phyloP scores from a whole-genome alignment of 441 rosid genomes.

The Biscutella laevigata region DNA sequence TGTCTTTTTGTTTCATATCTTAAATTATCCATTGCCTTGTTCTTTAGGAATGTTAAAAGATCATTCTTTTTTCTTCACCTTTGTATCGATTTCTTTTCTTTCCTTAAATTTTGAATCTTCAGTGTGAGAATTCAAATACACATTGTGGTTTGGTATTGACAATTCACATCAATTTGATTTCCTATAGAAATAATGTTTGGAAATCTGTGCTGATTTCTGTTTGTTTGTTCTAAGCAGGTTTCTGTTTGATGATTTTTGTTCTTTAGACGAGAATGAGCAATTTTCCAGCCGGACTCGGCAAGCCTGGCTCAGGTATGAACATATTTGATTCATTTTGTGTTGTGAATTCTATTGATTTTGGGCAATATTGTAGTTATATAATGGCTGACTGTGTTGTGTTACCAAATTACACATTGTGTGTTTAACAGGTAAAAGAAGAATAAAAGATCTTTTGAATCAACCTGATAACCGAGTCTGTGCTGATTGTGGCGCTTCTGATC shows the following conservation, averaged over 20 bases:
- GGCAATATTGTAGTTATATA: no score
- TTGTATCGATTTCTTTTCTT: background rate
- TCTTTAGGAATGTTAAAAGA: background rate
- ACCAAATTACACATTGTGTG: no score
- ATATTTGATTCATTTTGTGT: background rate
- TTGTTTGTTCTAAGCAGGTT: slow-evolving; percentile 5
- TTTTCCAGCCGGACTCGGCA: slow-evolving; percentile 27
- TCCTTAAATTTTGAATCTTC: background rate
- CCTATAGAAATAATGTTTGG: background rate
- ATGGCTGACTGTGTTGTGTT: no score
- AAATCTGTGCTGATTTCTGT: background rate
- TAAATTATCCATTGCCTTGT: background rate
- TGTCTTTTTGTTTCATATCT: background rate
- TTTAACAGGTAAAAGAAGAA: slow-evolving; percentile 60
- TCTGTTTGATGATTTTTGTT: slow-evolving; percentile 18
- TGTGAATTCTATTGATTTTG: background rate
- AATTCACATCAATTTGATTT: background rate
- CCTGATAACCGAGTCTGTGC: slow-evolving; percentile 81
- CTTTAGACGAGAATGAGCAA: slow-evolving; percentile 23
- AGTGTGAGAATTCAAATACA: background rate
- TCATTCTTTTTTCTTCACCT: background rate
- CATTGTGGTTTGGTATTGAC: background rate
- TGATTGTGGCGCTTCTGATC: slow-evolving; percentile 93
- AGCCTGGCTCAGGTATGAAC: slow-evolving; percentile 27
- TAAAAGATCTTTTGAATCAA: slow-evolving; percentile 62